phyloP scores from a whole-genome alignment of 371 early-diverging fungal species.

The Polyrhizophydium stewartii region DNA sequence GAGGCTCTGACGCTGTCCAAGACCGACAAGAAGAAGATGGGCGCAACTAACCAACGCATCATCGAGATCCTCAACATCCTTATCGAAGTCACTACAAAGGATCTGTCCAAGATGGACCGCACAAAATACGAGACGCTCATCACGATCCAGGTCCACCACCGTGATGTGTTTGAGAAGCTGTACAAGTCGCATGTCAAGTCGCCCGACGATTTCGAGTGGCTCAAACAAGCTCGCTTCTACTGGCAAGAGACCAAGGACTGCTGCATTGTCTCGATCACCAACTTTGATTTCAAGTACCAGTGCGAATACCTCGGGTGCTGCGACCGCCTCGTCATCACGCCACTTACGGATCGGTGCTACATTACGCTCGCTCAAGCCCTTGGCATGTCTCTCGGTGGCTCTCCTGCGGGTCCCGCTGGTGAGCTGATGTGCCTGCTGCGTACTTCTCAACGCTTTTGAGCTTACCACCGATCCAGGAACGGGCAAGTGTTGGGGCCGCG shows the following conservation, averaged over 20 bases:
- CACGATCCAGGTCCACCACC: conserved; percentile 63
- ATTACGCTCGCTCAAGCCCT: conserved; percentile 61
- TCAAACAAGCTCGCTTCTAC: conserved; percentile 61
- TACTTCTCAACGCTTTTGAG: background rate
- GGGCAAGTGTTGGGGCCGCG: too few relatives aligned
- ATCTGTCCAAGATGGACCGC: conserved; percentile 58
- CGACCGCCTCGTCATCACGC: conserved; percentile 62
- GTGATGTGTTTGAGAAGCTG: conserved; percentile 62
- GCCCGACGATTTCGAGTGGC: conserved; percentile 60
- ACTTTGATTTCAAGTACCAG: conserved; percentile 60
- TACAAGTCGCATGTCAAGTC: conserved; percentile 51
- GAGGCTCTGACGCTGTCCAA: conserved; percentile 50
- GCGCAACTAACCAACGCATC: conserved; percentile 43
- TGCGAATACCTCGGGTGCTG: conserved; percentile 63
- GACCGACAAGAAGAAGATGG: conserved; percentile 59
- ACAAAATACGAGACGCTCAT: conserved; percentile 61
- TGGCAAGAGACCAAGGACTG: conserved; percentile 62
- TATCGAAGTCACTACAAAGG: conserved; percentile 56
- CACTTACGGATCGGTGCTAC: conserved; percentile 57
- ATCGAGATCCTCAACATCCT: conserved; percentile 54
- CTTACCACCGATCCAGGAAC: too few relatives aligned
- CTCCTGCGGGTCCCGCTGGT: conserved; percentile 52
- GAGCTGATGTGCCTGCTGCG: background rate
- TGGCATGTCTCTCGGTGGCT: conserved; percentile 65
- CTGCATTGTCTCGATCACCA: conserved; percentile 63